These are phyloP conservation scores for Microsporum ferrugineum DNA, from an alignment of 2,329 filamentous ascomycete species.

Conservation along the genomic window DNA sequence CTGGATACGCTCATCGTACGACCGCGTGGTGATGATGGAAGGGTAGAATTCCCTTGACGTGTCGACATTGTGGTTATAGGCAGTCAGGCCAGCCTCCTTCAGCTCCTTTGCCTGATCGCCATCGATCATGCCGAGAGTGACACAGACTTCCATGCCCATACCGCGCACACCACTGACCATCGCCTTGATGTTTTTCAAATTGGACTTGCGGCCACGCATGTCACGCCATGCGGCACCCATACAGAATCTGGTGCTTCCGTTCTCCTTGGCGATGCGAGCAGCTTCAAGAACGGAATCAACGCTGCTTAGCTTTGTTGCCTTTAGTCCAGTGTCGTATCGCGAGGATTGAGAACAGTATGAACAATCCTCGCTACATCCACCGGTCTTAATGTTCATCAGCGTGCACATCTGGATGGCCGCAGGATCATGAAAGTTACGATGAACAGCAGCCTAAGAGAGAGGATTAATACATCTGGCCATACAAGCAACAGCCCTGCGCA, in stretches of 20 bases:
- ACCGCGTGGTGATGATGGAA: slow-evolving; percentile 69
- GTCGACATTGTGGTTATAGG: slow-evolving; percentile 92
- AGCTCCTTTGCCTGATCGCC: slow-evolving; percentile 65
- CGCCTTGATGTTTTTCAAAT: slow-evolving; percentile 67
- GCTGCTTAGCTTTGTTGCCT: slow-evolving; percentile 65
- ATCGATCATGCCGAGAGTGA: slow-evolving; percentile 92
- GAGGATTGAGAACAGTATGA: slow-evolving; percentile 87
- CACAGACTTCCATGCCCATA: slow-evolving; percentile 82
- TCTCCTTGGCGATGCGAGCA: slow-evolving; percentile 64
- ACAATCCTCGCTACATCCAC: slow-evolving; percentile 84
- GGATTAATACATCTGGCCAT: background rate
- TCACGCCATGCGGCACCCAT: slow-evolving; percentile 93
- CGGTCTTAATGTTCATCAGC: slow-evolving; percentile 93
- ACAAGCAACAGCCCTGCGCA: background rate
- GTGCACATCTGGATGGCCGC: slow-evolving; percentile 83
- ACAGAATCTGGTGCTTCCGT: slow-evolving; percentile 83
- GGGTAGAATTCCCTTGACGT: slow-evolving; percentile 85
- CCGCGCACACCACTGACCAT: slow-evolving; percentile 74
- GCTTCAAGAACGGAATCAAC: slow-evolving; percentile 73
- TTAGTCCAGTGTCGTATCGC: slow-evolving; percentile 63
- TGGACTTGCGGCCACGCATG: slow-evolving; percentile 81
- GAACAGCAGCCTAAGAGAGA: slow-evolving; percentile 52
- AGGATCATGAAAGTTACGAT: slow-evolving; percentile 76
- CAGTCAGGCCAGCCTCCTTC: slow-evolving; percentile 72
- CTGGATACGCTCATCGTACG: slow-evolving; percentile 74